phyloP scores from a whole-genome alignment of 2,329 filamentous ascomycete species.

The Podosphaera fusca region DNA sequence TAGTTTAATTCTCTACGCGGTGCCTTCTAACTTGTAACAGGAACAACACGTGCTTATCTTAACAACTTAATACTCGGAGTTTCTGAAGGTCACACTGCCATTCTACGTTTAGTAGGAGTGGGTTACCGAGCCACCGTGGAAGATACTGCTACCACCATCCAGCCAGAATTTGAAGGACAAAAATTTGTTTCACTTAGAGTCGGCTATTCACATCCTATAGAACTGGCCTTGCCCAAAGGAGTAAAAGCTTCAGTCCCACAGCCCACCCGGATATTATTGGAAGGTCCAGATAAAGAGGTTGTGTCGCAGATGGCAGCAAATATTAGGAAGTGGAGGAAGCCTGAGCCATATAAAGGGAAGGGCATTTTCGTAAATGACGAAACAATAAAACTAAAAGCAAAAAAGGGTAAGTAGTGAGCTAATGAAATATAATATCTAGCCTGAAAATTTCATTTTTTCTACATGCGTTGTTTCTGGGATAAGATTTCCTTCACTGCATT shows the following conservation, averaged over 20 bases:
- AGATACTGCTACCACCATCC: constrained; percentile 41
- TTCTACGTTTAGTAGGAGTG: constrained; percentile 80
- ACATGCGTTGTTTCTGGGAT: constrained; percentile 17
- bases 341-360: constrained; percentile 98
- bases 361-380: constrained; percentile 96
- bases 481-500: constrained; percentile 65
- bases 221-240: constrained; percentile 61
- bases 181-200: constrained; percentile 85
- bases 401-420: constrained; percentile 63
- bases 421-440: neutral
- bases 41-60: constrained; percentile 73
- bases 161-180: constrained; percentile 52
- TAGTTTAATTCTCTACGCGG: neutral
- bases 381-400: constrained; percentile 94
- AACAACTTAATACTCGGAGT: constrained; percentile 83
- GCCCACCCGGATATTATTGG: constrained; percentile 73
- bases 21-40: constrained; percentile 22
- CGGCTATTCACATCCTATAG: constrained; percentile 87
- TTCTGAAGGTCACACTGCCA: constrained; percentile 85
- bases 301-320: constrained; percentile 80
- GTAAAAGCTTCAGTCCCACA: constrained; percentile 74
- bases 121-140: constrained; percentile 85
- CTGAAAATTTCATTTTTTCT: neutral
- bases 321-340: constrained; percentile 69
- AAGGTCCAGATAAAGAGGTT: constrained; percentile 66